Base-by-base conservation (phyloP, 805 yeast genomes). In the Ogataea henricii region DNA sequence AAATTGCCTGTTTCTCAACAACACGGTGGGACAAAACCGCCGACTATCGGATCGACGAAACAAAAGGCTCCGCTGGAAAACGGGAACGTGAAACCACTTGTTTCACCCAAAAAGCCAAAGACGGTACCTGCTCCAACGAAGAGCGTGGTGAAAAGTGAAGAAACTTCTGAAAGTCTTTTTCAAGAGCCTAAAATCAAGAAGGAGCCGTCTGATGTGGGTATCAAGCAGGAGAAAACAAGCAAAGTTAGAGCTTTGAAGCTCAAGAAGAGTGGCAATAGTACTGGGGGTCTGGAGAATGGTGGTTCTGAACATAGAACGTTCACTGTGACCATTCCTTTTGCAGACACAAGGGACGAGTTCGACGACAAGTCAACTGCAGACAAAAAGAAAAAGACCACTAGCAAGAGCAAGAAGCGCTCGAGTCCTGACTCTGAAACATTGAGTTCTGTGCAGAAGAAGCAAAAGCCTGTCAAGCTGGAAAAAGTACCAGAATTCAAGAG, bases 311-410 rank as follows among this genome's bases (percentile, higher is more conserved):
- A 29, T 4, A 47, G 48, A 21, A 42, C 60, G 6, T 47, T 58
- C 32, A 55, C 46, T 7, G 54, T 56, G 10, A 51, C 52, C 1
- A 43, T 57, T 30, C 59, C 59, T 8, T 53, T 47, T 37, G 55
- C 56, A 1, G 60, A 55, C 26, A 29, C 41, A 4, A 27, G 51
- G 14, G 51, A 42, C n/a, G 52, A 40, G 14, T 43, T 34, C 7
- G 44, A 37, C 12, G 37, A 38, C 10, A 36, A 13, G 7, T 4
- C 18, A 10, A 3, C 12, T n/a, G 41, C 33, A 22, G 13, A 12
- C 5, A 48, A 45, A 25, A 48, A 52, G 37, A 44, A 42, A 14
- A 47, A 45, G 23, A 34, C 32, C n/a, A n/a, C n/a, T 9, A 13
- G 27, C 5, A 50, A 52, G 35, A 21, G 40, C n/a, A 45, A 44